Evolutionary conservation across 495 filamentous ascomycete species (phyloP).

Genomic region (Hyphodiscus hymeniophilus): DNA sequence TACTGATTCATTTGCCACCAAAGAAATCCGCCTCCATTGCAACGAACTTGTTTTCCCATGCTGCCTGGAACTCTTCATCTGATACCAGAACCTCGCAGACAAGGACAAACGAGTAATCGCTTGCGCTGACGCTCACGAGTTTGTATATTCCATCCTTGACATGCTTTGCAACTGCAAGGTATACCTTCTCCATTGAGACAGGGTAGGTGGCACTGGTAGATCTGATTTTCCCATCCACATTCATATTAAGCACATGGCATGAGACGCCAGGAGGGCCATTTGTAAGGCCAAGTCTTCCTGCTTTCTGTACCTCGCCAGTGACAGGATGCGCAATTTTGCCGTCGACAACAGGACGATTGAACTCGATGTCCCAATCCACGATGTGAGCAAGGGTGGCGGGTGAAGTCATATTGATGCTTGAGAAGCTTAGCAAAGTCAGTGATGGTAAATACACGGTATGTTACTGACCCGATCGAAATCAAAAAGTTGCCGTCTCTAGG

Average conservation of each 20-base stretch:
- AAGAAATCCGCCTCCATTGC: background rate
- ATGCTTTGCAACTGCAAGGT: constrained; percentile 2
- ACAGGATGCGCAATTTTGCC: too few species aligned
- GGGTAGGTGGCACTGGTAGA: constrained; percentile 30
- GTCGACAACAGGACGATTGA: too few species aligned
- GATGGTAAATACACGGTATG: too few species aligned
- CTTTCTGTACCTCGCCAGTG: too few species aligned
- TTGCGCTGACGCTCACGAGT: constrained; percentile 1
- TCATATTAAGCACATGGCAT: background rate
- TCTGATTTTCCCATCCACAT: background rate
- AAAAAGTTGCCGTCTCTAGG: too few species aligned
- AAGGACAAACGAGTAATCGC: constrained; percentile 1
- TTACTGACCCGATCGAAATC: too few species aligned
- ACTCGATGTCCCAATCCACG: too few species aligned
- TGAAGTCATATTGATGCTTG: too few species aligned
- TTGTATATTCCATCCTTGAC: constrained; percentile 4
- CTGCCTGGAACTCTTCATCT: background rate
- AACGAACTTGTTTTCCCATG: background rate
- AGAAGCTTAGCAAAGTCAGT: too few species aligned
- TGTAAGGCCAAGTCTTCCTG: too few species aligned
- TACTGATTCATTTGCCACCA: background rate
- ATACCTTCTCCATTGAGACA: background rate
- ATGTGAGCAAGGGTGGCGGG: too few species aligned
- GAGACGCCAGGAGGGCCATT: background rate
- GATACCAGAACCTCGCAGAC: background rate